Conservation (phyloP, 1,284 basidiomycete genomes). For the Porogramme epimiltina region DNA sequence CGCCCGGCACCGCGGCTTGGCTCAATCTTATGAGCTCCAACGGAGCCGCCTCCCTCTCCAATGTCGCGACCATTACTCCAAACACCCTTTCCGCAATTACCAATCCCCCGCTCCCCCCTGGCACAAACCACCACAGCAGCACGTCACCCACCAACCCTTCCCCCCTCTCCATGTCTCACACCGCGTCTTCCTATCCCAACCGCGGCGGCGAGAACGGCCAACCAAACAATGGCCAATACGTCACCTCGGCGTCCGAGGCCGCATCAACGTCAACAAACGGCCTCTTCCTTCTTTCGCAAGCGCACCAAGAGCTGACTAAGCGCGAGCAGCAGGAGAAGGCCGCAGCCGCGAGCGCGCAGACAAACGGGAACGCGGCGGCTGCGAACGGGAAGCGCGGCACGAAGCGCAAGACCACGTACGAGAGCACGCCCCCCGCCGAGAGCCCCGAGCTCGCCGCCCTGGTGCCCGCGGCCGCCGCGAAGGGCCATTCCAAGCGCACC, state of each 20-base stretch:
- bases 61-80: slow-evolving; percentile 82
- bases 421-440: slow-evolving; percentile 24
- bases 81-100: slow-evolving; percentile 86
- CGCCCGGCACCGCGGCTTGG: slow-evolving; percentile 91
- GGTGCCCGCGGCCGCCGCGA: slow-evolving; percentile 16
- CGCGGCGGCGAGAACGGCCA: slow-evolving; percentile 33
- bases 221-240: slow-evolving; percentile 36
- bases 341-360: slow-evolving; percentile 33
- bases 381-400: slow-evolving; percentile 52
- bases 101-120: slow-evolving; percentile 44
- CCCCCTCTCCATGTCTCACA: slow-evolving; percentile 34
- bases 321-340: slow-evolving; percentile 68
- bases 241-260: slow-evolving; percentile 48
- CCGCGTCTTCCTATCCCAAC: slow-evolving; percentile 30
- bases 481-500: slow-evolving; percentile 45
- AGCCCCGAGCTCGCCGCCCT: slow-evolving; percentile 37
- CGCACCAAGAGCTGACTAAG: slow-evolving; percentile 95
- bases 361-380: slow-evolving; percentile 25
- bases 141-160: slow-evolving; percentile 29
- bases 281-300: slow-evolving; percentile 90
- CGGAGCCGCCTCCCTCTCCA: slow-evolving; percentile 52
- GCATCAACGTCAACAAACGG: slow-evolving; percentile 80
- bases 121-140: slow-evolving; percentile 15
- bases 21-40: slow-evolving; percentile 87
- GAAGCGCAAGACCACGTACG: slow-evolving; percentile 68